phyloP scores from a whole-genome alignment of 176 grass and related monocot species.

The Rhynchospora tenuis region DNA sequence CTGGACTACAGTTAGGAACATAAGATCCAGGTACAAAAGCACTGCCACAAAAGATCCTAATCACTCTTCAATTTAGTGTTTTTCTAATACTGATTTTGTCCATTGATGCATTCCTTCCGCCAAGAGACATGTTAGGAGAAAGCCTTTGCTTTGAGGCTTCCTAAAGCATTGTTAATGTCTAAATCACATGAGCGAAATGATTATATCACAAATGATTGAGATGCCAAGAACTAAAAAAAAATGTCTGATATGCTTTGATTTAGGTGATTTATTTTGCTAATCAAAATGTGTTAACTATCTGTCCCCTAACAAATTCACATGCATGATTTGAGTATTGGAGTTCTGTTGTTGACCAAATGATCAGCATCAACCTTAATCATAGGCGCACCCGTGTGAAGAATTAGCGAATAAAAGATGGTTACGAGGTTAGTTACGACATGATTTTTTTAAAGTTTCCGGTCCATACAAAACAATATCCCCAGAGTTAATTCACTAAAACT shows the following conservation, averaged over 20 bases:
- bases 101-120: slow-evolving; percentile 4
- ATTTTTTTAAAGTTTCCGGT: neutral
- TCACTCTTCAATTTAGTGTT: neutral
- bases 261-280: neutral
- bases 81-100: neutral
- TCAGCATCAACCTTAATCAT: neutral
- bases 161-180: neutral
- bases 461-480: neutral
- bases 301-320: slow-evolving; percentile 10
- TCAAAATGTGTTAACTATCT: neutral
- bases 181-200: neutral
- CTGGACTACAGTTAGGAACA: neutral
- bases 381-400: slow-evolving; percentile 2
- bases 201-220: slow-evolving; percentile 1
- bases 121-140: neutral
- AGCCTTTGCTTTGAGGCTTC: neutral
- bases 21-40: neutral
- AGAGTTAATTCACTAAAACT: neutral
- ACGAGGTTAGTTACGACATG: neutral
- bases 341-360: slow-evolving; percentile 15
- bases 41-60: neutral
- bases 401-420: neutral
- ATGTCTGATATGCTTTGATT: neutral
- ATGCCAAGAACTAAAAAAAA: neutral
- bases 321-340: neutral